Evolutionary conservation across 2,329 filamentous ascomycete genomes (phyloP).

Genomic region (Scortechinia acanthostroma): DNA sequence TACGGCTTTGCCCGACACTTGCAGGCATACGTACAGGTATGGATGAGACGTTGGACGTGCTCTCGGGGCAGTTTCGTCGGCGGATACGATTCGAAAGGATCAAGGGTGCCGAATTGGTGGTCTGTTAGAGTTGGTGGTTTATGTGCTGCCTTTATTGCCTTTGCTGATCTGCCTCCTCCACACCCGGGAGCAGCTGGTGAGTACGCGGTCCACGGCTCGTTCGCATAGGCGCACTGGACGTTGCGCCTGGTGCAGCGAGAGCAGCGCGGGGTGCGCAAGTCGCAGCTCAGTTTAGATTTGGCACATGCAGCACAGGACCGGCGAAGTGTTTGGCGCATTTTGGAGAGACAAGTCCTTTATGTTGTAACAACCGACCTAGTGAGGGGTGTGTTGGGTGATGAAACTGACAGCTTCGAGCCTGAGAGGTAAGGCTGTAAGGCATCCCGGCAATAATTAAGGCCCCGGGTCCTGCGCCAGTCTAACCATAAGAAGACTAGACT

Average conservation of each 20-base stretch:
- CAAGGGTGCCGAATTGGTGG: slow-evolving; percentile 27
- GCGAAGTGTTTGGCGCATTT: slow-evolving; percentile 46
- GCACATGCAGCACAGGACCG: slow-evolving; percentile 47
- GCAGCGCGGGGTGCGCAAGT: slow-evolving; percentile 42
- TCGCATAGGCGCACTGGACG: slow-evolving; percentile 39
- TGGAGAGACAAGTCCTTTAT: slow-evolving; percentile 3
- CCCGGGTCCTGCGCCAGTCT: too few species aligned
- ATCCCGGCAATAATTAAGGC: slow-evolving; percentile 7
- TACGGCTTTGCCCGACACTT: slow-evolving; percentile 9
- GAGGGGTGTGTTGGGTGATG: not conserved
- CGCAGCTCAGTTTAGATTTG: slow-evolving; percentile 45
- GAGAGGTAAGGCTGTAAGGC: slow-evolving; percentile 12
- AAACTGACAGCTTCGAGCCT: not conserved
- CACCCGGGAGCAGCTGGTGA: slow-evolving; percentile 2
- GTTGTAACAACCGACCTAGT: not conserved
- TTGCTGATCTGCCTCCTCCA: slow-evolving; percentile 4
- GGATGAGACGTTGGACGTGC: slow-evolving; percentile 45
- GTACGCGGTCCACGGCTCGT: slow-evolving; percentile 36
- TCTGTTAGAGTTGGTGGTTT: slow-evolving; percentile 8
- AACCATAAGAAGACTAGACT: too few species aligned
- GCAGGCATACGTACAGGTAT: too few species aligned
- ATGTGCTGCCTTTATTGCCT: slow-evolving; percentile 4
- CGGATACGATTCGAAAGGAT: slow-evolving; percentile 50
- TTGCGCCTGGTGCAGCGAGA: slow-evolving; percentile 43
- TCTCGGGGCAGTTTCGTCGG: slow-evolving; percentile 37